Base-by-base conservation (phyloP, 352 stramenopile species). In the Phytopythium chamaehyphon region DNA sequence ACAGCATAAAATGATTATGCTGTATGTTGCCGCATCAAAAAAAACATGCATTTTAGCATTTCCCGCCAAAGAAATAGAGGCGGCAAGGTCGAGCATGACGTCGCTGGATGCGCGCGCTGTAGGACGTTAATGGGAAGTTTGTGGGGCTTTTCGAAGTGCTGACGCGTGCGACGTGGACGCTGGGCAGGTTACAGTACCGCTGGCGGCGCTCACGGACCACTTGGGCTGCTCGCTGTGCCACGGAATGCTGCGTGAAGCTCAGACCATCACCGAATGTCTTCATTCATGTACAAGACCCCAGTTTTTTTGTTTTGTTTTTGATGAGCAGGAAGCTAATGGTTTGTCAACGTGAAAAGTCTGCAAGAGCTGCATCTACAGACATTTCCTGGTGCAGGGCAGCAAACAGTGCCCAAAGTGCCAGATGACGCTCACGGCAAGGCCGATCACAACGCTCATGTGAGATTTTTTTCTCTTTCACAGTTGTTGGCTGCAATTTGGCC, bases 311-410 rank as follows among this genome's bases (percentile, higher is more conserved):
- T 26, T 38, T 35, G 3, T 19, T 18, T 23, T 6, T 19, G 33
- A 10, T 36, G 0, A 4, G 45, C 19, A n/a, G 26, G 38, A 43
- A 1, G 22, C 33, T 61, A 21, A 47, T 45, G 40, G 10, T 0
- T 16, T n/a, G 38, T 39, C 16, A 46, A n/a, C 38, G 44, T 16
- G n/a, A 14, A 4, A 36, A 91, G 80, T 93, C 63, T 93, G 83
- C 51, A 93, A 93, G 63, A 90, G 74, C 59, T 93, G 83, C 64
- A 86, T 93, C 54, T 89, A 86, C 58, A 76, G 76, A 5, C 73
- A 89, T 43, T 86, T 93, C 37, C 59, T 88, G 28, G 63, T 88
- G 2, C 69, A 86, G 31, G 74, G 76, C 38, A 76, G 71, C 47
- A 55, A 60, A 8, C 58, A 68, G 38, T 93, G 82, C 49, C 77